phyloP scores from a whole-genome alignment of 192 early-diverging fungal species.

The Cetraspora pellucida region DNA sequence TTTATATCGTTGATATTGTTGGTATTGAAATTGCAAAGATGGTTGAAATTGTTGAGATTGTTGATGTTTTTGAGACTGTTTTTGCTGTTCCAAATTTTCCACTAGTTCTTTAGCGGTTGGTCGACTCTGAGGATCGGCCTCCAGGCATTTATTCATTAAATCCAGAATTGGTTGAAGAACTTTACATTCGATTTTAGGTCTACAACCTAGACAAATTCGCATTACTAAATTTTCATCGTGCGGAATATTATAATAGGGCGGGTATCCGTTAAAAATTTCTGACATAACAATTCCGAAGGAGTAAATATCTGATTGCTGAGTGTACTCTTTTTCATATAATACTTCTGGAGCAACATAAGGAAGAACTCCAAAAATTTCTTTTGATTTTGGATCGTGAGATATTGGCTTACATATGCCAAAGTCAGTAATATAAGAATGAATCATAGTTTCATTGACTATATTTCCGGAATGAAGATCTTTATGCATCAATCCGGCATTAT shows the following conservation, averaged over 20 bases:
- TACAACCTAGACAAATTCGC: slow-evolving; percentile 36
- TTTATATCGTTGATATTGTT: no score
- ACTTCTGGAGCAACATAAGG: slow-evolving; percentile 45
- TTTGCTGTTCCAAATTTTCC: no score
- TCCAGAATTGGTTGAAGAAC: slow-evolving; percentile 37
- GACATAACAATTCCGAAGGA: slow-evolving; percentile 46
- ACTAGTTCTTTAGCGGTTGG: neutral
- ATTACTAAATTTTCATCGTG: slow-evolving; percentile 32
- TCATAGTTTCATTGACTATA: no score
- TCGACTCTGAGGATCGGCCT: slow-evolving; percentile 36
- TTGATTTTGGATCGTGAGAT: no score
- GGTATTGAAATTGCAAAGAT: no score
- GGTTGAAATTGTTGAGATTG: no score
- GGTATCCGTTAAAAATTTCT: slow-evolving; percentile 40
- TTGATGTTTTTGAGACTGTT: no score
- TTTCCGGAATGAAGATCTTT: no score
- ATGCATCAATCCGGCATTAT: no score
- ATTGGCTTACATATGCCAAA: slow-evolving; percentile 35
- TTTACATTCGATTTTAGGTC: slow-evolving; percentile 37
- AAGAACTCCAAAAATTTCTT: slow-evolving; percentile 38
- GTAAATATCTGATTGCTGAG: slow-evolving; percentile 37
- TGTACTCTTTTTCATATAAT: slow-evolving; percentile 6
- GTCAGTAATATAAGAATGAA: slow-evolving; percentile 1
- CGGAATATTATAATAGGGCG: slow-evolving; percentile 37
- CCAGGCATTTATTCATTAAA: slow-evolving; percentile 44